These are phyloP conservation scores for Paxillus rubicundulus DNA, from an alignment of 768 basidiomycete genomes.

Conservation along the genomic window DNA sequence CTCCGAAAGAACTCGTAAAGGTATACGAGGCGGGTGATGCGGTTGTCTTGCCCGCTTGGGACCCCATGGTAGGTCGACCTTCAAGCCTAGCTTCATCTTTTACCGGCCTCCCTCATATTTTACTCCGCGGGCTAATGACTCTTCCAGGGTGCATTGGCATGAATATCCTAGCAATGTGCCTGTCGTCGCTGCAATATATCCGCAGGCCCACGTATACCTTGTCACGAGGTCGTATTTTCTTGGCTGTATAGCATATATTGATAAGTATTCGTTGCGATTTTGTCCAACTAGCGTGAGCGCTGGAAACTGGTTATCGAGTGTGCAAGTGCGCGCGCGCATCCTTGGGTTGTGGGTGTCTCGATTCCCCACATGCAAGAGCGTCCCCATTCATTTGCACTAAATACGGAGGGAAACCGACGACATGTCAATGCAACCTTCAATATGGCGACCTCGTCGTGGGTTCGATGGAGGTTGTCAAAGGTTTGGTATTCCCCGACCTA, in stretches of 20 bases:
- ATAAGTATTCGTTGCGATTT: neutral
- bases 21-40: constrained; percentile 69
- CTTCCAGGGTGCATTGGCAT: constrained; percentile 9
- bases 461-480: too few species aligned
- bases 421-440: too few species aligned
- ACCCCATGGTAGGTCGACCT: constrained; percentile 38
- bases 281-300: neutral
- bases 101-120: neutral
- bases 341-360: too few species aligned
- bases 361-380: too few species aligned
- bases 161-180: neutral
- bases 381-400: too few species aligned
- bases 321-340: too few species aligned
- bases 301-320: too few species aligned
- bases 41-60: constrained; percentile 83
- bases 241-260: too few species aligned
- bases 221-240: neutral
- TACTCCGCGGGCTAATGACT: neutral
- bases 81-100: neutral
- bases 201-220: neutral
- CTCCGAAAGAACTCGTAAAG: constrained; percentile 76
- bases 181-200: neutral
- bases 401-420: too few species aligned
- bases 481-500: too few species aligned
- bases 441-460: too few species aligned